Base-by-base conservation (phyloP, 1,284 basidiomycete species). In the Apiotrichum gamsii region DNA sequence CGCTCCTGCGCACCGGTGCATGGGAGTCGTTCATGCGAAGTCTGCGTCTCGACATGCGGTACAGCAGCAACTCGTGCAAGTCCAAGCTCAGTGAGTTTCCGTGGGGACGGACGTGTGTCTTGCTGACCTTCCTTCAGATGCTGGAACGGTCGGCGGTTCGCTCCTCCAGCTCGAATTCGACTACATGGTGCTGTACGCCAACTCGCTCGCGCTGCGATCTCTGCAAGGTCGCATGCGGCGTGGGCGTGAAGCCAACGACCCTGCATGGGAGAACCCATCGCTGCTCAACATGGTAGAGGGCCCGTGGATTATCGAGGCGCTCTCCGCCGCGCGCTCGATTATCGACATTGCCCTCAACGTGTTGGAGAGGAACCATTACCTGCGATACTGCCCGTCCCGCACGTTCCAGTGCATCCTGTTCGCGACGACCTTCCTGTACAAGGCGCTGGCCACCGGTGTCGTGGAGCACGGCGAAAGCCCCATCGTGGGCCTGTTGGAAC, bases 391-490 rank as follows among this genome's bases (percentile, higher is more conserved):
- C 38, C 50, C 50, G 6, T 40, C 41, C 1, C 39, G 50, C 5
- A 47, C 44, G 18, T 47, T 47, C 34, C 50, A 51, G 29, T 51
- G 44, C 38, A 47, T 44, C 23, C 45, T 51, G 9, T 51, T 51
- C 16, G 50, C 50, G 10, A 44, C 50, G 9, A 51, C 50, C 6
- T 51, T 51, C 42, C 37, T 51, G 14, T 51, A 51, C 45, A 51
- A 51, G 42, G 50, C 50, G 10, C 28, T 51, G 4, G 50, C 50
- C 4, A 39, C 45, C 0, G 50, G 50, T 14, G 43, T 51, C 45
- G 50, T 51, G 19, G 50, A 51, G 34, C 34, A 47, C 16, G 41
- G 50, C 15, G 36, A 43, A 9, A 37, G 39, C 21, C 37, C 23
- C 38, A 43, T 43, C 9, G 43, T 37, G 2, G 38, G 20, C 3